Evolutionary conservation across 345 rosid genomes (phyloP).

Genomic region (Reutealis trisperma): DNA sequence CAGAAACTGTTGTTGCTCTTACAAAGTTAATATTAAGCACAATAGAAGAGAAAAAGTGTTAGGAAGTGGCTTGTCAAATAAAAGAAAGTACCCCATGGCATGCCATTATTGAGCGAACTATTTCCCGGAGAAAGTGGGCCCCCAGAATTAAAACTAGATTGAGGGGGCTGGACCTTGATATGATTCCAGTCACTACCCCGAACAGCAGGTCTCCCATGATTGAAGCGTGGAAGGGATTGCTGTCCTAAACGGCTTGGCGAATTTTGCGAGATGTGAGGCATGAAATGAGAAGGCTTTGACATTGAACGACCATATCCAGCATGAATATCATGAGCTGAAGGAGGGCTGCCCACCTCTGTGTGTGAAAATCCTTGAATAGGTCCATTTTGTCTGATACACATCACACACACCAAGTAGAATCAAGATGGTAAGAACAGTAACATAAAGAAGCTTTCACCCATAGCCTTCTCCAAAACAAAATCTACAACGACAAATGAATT

Average conservation of each 20-base stretch:
- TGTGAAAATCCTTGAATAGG: conserved; percentile 59
- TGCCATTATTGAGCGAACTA: conserved; percentile 63
- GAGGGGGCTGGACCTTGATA: conserved; percentile 65
- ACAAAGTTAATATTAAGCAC: not conserved
- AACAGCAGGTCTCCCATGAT: conserved; percentile 58
- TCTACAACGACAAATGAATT: not conserved
- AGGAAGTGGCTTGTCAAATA: conserved; percentile 16
- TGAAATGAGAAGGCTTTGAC: conserved; percentile 59
- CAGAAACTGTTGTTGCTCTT: not conserved
- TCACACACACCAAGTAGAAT: conserved; percentile 15
- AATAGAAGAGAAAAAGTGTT: not conserved
- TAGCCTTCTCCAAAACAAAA: not conserved
- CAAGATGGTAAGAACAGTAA: not conserved
- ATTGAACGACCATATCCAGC: conserved; percentile 57
- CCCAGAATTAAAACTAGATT: conserved; percentile 57
- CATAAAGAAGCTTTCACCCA: not conserved
- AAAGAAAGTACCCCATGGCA: conserved; percentile 77
- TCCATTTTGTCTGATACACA: conserved; percentile 58
- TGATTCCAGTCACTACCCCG: conserved; percentile 70
- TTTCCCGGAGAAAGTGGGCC: conserved; percentile 79
- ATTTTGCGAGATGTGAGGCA: conserved; percentile 62
- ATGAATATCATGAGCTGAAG: conserved; percentile 60
- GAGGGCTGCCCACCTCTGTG: conserved; percentile 68
- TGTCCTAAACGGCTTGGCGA: conserved; percentile 94
- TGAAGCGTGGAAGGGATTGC: conserved; percentile 55